These are phyloP conservation scores for Ensete glaucum DNA, from an alignment of 176 grass and related monocot species.

Conservation along the genomic window DNA sequence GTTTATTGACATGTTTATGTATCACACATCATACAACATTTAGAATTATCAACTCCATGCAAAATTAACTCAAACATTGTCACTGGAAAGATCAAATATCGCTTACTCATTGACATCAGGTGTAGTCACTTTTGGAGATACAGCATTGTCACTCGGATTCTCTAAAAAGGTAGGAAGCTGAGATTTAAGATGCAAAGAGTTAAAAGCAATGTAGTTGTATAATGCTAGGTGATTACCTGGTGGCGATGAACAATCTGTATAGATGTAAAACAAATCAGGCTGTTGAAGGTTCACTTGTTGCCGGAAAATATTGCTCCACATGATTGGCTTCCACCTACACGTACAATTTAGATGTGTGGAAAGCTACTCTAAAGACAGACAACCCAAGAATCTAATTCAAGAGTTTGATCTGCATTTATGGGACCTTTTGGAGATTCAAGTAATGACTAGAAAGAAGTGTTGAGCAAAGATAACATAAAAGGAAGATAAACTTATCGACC, in stretches of 20 bases:
- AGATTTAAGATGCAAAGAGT: constrained; percentile 9
- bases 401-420: neutral
- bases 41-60: too few species aligned
- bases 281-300: too few species aligned
- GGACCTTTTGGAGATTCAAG: neutral
- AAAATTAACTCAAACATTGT: neutral
- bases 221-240: too few species aligned
- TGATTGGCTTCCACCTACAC: neutral
- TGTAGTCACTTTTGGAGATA: constrained; percentile 64
- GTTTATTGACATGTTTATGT: neutral
- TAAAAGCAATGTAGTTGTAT: neutral
- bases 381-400: neutral
- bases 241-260: too few species aligned
- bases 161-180: constrained; percentile 87
- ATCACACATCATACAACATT: neutral
- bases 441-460: neutral
- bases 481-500: constrained; percentile 16
- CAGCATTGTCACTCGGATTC: constrained; percentile 55
- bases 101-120: constrained; percentile 81
- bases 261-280: too few species aligned
- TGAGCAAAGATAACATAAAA: neutral
- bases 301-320: neutral
- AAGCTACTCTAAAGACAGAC: neutral
- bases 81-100: neutral
- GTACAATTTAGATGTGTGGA: neutral